Percentiles rank a stretch among this genome's conserved stretches.
Conservation (phyloP, 1,284 basidiomycete genomes). For the Boletus sp. region DNA sequence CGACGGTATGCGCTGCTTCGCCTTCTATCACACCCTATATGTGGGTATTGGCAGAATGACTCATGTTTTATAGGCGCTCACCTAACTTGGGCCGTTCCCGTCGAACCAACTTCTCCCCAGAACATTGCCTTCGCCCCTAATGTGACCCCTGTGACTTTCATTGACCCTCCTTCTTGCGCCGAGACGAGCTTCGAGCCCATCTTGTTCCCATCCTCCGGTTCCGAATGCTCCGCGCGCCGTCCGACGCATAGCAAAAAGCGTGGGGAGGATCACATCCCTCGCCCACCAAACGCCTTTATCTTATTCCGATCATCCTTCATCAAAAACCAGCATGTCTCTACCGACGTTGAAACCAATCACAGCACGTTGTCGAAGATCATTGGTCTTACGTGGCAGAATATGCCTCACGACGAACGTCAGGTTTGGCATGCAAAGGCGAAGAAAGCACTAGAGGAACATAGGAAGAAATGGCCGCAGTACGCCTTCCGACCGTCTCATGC, state of each 20-base stretch:
- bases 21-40: background rate
- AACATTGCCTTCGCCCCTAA: conserved; percentile 56
- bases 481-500: conserved; percentile 61
- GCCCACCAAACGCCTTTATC: conserved; percentile 87
- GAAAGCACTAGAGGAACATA: conserved; percentile 61
- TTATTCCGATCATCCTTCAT: conserved; percentile 82
- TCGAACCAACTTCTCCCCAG: conserved; percentile 41
- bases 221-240: conserved; percentile 38
- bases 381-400: conserved; percentile 69
- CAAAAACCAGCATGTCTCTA: conserved; percentile 68
- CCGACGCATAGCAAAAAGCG: conserved; percentile 57
- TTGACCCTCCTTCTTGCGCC: conserved; percentile 39
- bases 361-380: conserved; percentile 73
- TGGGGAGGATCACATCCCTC: conserved; percentile 73
- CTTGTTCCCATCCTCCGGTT: conserved; percentile 43
- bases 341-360: conserved; percentile 75
- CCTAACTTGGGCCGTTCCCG: conserved; percentile 49
- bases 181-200: conserved; percentile 34
- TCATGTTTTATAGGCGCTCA: conserved; percentile 39
- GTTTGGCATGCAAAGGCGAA: conserved; percentile 68
- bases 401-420: conserved; percentile 64
- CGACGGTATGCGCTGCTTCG: conserved; percentile 36
- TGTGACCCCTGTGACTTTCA: conserved; percentile 58
- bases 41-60: conserved; percentile 14
- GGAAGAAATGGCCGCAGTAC: conserved; percentile 65